Percentiles rank a stretch among this genome's conserved stretches.
Conservation (phyloP, 768 basidiomycete genomes). For the Boletus huronensis region DNA sequence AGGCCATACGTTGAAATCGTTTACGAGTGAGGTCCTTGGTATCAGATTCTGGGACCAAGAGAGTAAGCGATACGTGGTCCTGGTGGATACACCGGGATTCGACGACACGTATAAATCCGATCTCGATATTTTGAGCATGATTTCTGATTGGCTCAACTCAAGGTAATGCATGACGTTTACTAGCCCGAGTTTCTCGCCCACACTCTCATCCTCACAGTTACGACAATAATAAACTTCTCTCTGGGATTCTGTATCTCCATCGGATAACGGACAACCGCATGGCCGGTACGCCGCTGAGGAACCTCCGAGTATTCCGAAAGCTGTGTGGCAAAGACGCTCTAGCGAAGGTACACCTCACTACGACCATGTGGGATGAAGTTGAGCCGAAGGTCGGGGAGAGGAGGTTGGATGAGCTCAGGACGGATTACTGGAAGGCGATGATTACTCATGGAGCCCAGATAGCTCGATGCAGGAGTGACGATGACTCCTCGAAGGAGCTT, state of each 20-base stretch:
- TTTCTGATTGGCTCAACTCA: conserved; percentile 15
- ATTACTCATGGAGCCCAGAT: conserved; percentile 7
- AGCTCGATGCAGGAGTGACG: conserved; percentile 6
- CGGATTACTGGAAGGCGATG: conserved; percentile 9
- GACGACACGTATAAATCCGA: conserved; percentile 19
- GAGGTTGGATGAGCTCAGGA: conserved; percentile 11
- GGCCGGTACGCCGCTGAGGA: conserved; percentile 31
- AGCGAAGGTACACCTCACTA: conserved; percentile 33
- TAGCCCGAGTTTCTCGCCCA: not conserved
- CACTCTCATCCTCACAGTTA: conserved; percentile 2
- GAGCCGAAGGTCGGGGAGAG: conserved; percentile 15
- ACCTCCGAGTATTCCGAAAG: conserved; percentile 32
- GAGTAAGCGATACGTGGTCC: conserved; percentile 4
- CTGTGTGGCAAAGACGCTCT: conserved; percentile 29
- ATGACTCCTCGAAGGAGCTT: conserved; percentile 7
- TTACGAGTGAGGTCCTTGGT: conserved; percentile 3
- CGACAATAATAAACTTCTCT: conserved; percentile 15
- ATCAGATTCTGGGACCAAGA: conserved; percentile 4
- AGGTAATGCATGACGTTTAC: not conserved
- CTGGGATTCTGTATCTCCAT: conserved; percentile 39
- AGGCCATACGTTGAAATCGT: conserved; percentile 10
- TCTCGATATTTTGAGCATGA: conserved; percentile 5
- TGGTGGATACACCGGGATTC: conserved; percentile 28
- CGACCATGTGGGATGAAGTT: conserved; percentile 40
- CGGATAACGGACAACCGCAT: conserved; percentile 39